Evolutionary conservation across 805 yeast species (phyloP), one percentile per base, ranked within the genome.

Genomic region (Schwanniomyces polymorphus): DNA sequence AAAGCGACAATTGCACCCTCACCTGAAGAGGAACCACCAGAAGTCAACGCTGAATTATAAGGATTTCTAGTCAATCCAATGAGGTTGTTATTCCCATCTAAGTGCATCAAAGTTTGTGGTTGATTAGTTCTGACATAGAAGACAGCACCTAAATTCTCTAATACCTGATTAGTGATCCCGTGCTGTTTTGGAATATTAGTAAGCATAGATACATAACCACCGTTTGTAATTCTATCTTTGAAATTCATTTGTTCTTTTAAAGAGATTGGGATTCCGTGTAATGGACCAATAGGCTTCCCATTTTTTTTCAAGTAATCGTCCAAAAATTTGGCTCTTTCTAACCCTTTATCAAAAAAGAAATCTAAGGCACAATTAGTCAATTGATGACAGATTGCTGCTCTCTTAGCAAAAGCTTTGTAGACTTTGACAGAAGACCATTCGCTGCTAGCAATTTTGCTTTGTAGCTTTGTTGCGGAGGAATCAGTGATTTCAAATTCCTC

Each of bases 191-290:
- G 49, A 29, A 70, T 48, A 46, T 67, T 61, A 44, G 58, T 64
- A 29, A 73, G 54, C 52, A 48, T 46, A 1, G 74, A 63, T 6
- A 74, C 79, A 50, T 63, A 72, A 8, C 72, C 66, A 17, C 65
- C 77, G 52, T 72, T 76, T 10, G 75, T 65, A 49, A 61, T 55
- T 45, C 55, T 67, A 27, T 64, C 69, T 44, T 55, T 61, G 56
- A 55, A 70, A 48, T 58, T 52, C 63, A 70, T 65, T 47, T 75
- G 79, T 52, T 77, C 85, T 50, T 84, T 84, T 45, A 84, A 68
- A 0, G 86, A 81, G 27, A 84, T 66, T 2, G 89, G 90, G 27
- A 84, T 64, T 2, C 90, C 90, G 54, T 84, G 88, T 41, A 84
- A 71, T 1, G 86, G 84, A 26, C 88, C 88, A 29, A 79, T 57